phyloP scores from a whole-genome alignment of 352 stramenopile genomes.

The Elongisporangium anandrum region DNA sequence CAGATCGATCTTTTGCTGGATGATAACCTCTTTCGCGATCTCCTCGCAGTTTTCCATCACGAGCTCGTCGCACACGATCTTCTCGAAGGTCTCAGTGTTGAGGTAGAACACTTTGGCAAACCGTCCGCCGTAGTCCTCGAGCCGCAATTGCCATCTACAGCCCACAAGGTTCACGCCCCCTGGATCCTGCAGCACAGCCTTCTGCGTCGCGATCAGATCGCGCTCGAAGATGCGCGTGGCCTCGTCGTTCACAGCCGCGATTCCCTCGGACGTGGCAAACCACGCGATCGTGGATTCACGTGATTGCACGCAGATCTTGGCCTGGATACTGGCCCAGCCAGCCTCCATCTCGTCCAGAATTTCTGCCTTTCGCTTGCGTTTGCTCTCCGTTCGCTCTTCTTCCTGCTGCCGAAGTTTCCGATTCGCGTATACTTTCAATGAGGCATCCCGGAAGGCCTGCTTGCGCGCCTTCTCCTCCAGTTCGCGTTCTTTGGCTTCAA shows the following conservation, averaged over 20 bases:
- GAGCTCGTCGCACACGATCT: constrained; percentile 64
- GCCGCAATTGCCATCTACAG: constrained; percentile 53
- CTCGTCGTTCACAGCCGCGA: constrained; percentile 23
- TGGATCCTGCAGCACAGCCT: constrained; percentile 35
- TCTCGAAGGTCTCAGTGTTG: constrained; percentile 57
- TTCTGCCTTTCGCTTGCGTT: constrained; percentile 20
- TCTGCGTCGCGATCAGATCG: constrained; percentile 37
- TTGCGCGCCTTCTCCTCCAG: constrained; percentile 21
- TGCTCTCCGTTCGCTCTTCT: constrained; percentile 40
- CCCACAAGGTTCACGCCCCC: constrained; percentile 19
- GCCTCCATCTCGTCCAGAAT: constrained; percentile 21
- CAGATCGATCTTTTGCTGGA: constrained; percentile 44
- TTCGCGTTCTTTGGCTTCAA: constrained; percentile 18
- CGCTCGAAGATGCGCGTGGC: constrained; percentile 51
- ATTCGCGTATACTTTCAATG: constrained; percentile 29
- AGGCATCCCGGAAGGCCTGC: constrained; percentile 40
- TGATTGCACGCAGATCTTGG: constrained; percentile 39
- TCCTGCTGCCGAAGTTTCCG: constrained; percentile 52
- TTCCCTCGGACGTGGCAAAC: constrained; percentile 28
- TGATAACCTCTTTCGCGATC: constrained; percentile 57
- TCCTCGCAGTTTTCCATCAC: constrained; percentile 58
- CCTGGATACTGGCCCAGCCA: constrained; percentile 40
- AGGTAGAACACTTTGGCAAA: constrained; percentile 68
- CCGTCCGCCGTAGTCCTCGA: constrained; percentile 47
- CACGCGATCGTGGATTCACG: constrained; percentile 35